Conservation (phyloP, 495 filamentous ascomycete species). For the Aspergillus conjunctus region DNA sequence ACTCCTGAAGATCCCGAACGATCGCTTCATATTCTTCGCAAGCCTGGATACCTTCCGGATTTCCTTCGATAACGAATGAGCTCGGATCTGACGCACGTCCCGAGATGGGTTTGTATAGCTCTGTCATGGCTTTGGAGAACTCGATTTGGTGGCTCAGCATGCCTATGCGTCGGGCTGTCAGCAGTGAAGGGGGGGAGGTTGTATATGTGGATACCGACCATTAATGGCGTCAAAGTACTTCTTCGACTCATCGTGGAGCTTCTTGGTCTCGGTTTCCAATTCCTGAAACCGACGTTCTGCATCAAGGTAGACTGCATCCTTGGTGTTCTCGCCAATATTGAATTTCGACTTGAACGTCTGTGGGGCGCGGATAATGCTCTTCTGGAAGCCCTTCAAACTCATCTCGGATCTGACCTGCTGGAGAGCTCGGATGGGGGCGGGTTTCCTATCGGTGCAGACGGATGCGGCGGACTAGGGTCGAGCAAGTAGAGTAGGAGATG, state of each 20-base stretch:
- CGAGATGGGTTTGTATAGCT: constrained; percentile 98
- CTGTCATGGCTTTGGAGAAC: constrained; percentile 91
- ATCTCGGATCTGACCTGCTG: constrained; percentile 47
- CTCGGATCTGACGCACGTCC: constrained; percentile 93
- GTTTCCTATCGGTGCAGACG: background rate
- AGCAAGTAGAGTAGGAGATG: constrained; percentile 5
- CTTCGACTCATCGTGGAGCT: constrained; percentile 89
- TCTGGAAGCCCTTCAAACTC: constrained; percentile 97
- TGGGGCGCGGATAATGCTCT: constrained; percentile 83
- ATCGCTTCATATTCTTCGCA: constrained; percentile 96
- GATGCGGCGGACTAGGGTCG: background rate
- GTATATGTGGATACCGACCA: constrained; percentile 44
- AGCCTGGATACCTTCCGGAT: constrained; percentile 89
- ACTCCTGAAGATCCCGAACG: constrained; percentile 86
- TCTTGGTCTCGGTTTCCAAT: constrained; percentile 93
- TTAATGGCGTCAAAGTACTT: constrained; percentile 98
- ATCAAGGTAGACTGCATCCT: constrained; percentile 92
- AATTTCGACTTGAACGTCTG: constrained; percentile 89
- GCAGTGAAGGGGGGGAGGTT: constrained; percentile 3
- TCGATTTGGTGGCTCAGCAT: constrained; percentile 98
- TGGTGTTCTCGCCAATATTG: constrained; percentile 89
- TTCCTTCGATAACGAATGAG: constrained; percentile 75
- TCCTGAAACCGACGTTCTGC: constrained; percentile 93
- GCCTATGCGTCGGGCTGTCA: constrained; percentile 46
- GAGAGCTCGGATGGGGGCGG: background rate